phyloP scores from a whole-genome alignment of 306 rosid species.

The Hippophae tibetana region DNA sequence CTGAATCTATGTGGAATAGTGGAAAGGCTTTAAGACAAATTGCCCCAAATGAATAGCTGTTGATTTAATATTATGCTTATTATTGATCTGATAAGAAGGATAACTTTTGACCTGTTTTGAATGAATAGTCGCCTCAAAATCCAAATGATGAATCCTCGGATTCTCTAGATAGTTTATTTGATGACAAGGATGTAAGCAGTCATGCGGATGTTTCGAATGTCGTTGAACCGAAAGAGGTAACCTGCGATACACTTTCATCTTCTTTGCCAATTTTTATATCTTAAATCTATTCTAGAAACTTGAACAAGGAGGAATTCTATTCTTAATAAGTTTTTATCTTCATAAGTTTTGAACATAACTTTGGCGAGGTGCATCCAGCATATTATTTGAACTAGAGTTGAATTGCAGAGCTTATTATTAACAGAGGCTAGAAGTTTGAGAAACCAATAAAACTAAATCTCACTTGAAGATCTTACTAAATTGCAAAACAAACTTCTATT shows the following conservation, averaged over 20 bases:
- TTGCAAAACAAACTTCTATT: no score
- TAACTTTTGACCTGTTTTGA: constrained; percentile 17
- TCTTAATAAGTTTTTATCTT: background rate
- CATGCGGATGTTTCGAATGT: constrained; percentile 34
- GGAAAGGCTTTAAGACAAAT: background rate
- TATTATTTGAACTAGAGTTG: no score
- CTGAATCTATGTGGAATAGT: constrained; percentile 9
- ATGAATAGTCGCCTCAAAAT: constrained; percentile 37
- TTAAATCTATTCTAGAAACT: background rate
- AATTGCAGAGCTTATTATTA: no score
- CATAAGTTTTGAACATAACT: background rate
- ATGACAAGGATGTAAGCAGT: constrained; percentile 39
- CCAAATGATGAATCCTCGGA: constrained; percentile 61
- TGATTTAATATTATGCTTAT: background rate
- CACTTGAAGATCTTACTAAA: no score
- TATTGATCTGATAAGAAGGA: constrained; percentile 1
- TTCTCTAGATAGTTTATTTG: constrained; percentile 83
- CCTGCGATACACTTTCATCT: constrained; percentile 3
- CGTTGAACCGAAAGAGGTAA: constrained; percentile 60
- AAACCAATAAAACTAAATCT: no score
- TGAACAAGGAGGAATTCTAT: background rate
- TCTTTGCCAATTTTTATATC: constrained; percentile 2
- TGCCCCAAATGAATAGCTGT: background rate
- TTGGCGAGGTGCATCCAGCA: background rate
- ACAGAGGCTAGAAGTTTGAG: no score